Evolutionary conservation across 1,139 yeast genomes (phyloP).

Genomic region (Wickerhamomyces sp.): DNA sequence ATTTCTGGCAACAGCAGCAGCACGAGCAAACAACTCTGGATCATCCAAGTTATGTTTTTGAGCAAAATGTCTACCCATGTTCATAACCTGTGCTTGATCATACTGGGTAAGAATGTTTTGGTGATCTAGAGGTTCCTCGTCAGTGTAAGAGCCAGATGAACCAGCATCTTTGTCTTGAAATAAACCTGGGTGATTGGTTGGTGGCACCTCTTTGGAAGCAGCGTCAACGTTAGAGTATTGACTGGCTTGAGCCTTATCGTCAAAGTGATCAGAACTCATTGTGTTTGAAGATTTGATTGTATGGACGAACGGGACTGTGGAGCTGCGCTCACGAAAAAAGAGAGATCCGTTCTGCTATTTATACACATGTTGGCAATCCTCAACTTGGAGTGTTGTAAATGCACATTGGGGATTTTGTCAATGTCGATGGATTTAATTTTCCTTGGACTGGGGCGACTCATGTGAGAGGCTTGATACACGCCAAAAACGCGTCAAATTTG

Average conservation of each 20-base stretch:
- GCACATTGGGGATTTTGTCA: too few relatives aligned
- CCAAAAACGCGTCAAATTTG: too few relatives aligned
- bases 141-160: conserved; percentile 7
- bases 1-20: conserved; percentile 70
- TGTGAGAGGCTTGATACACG: too few relatives aligned
- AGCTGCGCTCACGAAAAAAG: too few relatives aligned
- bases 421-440: too few relatives aligned
- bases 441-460: too few relatives aligned
- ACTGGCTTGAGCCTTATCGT: conserved; percentile 1
- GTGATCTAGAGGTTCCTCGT: conserved; percentile 10
- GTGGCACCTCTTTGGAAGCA: background rate
- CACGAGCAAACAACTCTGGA: conserved; percentile 60
- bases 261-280: conserved; percentile 1
- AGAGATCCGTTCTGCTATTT: too few relatives aligned
- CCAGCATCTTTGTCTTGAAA: conserved; percentile 6
- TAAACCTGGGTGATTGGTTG: conserved; percentile 10
- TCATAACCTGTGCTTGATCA: conserved; percentile 58
- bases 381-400: too few relatives aligned
- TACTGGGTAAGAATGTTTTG: conserved; percentile 63
- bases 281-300: too few relatives aligned
- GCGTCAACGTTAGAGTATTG: conserved; percentile 2
- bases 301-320: too few relatives aligned
- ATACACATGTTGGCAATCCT: too few relatives aligned
- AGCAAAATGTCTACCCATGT: conserved; percentile 70
- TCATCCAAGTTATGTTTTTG: conserved; percentile 50